Evolutionary conservation across 768 basidiomycete species (phyloP), one percentile per base, ranked within the genome.

Genomic region (Lyophyllum decastes): DNA sequence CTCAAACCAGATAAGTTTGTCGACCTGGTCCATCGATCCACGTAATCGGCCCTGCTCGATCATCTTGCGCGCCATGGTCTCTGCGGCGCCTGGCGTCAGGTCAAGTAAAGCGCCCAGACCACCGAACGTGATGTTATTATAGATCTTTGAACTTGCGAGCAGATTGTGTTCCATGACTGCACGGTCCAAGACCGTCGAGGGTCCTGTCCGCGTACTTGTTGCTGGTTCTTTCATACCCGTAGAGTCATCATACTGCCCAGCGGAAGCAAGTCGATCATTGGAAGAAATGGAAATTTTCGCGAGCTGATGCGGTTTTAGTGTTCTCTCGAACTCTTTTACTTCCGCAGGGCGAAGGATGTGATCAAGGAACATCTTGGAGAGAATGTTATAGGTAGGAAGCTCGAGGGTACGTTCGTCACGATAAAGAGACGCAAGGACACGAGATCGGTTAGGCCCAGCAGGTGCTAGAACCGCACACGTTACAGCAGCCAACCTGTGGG

Each of bases 131-230:
- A 99, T 97, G 66, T 98, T 98, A 70, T 93, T 94, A 71, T 98
- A 99, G 51, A 98, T 94, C 66, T 95, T 93, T 2, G 95, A 96
- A 71, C 94, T 95, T 4, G 95, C 94, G 60, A 98, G 84, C 10
- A 99, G 81, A 72, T 99, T 99, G 75, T 99, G 97, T 70, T 99
- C 97, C 89, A 98, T 93, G 46, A 99, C 95, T 6, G 97, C 97
- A 46, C 95, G 86, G 71, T 98, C 97, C 43, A 99, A 82, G 19
- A 99, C 95, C 10, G 95, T 98, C 6, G 93, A 88, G 2, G 97
- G 96, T 1, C 95, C 96, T 41, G 89, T 93, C 60, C 95, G 84
- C 38, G 84, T 92, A 73, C 89, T 92, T 16, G 81, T 74, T 12
- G 75, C 78, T 8, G 85, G 80, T 25, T 87, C 87, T 26, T 70